phyloP scores from a whole-genome alignment of 371 early-diverging fungal genomes.

The Actinomucor elegans region DNA sequence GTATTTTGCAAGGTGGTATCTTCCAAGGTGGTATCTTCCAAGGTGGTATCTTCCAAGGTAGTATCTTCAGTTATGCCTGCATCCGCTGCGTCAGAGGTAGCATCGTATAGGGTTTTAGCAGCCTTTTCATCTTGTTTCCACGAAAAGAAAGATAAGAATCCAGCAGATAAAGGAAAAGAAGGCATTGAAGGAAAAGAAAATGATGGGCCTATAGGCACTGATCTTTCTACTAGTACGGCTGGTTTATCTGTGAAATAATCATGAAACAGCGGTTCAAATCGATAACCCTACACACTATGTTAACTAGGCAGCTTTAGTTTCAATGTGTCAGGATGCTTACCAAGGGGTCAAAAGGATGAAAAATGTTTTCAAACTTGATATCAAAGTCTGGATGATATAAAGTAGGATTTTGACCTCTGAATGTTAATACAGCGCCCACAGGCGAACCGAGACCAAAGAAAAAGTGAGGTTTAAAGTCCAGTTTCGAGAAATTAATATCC shows the following conservation, averaged over 20 bases:
- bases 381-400: conserved; percentile 50
- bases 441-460: conserved; percentile 64
- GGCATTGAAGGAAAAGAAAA: conserved; percentile 48
- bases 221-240: conserved; percentile 46
- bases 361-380: conserved; percentile 60
- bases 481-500: conserved; percentile 43
- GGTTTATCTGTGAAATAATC: conserved; percentile 50
- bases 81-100: conserved; percentile 12
- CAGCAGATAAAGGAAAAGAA: conserved; percentile 37
- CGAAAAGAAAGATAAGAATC: conserved; percentile 39
- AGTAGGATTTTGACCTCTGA: conserved; percentile 53
- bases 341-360: conserved; percentile 65
- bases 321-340: conserved; percentile 28
- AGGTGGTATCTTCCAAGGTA: neutral
- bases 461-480: conserved; percentile 54
- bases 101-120: conserved; percentile 14
- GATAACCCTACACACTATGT: conserved; percentile 54
- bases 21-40: neutral
- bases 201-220: conserved; percentile 39
- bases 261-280: conserved; percentile 47
- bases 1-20: neutral
- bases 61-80: neutral
- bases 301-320: too few species aligned
- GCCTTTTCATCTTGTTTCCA: conserved; percentile 27
- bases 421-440: conserved; percentile 57